Evolutionary conservation across 2,329 filamentous ascomycete species (phyloP).

Genomic region (Fragosphaeria purpurea): DNA sequence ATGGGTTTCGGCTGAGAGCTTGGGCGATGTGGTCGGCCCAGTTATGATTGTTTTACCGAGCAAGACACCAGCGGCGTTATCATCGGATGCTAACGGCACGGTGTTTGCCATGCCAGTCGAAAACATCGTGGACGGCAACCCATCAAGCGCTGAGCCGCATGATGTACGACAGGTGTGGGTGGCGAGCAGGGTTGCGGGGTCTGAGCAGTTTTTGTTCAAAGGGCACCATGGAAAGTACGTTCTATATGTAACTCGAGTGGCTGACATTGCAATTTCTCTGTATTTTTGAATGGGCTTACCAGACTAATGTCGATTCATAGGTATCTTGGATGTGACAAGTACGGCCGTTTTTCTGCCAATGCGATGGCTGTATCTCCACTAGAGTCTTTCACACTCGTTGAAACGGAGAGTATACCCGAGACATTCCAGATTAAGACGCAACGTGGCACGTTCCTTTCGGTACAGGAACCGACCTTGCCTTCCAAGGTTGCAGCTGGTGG

Average conservation of each 20-base stretch:
- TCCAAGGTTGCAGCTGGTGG: not conserved
- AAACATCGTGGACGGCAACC: constrained; percentile 78
- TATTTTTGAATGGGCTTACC: not conserved
- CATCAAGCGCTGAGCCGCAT: constrained; percentile 82
- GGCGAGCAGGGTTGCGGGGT: constrained; percentile 72
- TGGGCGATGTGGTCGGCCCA: constrained; percentile 69
- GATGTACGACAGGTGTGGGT: constrained; percentile 96
- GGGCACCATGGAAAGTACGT: constrained; percentile 74
- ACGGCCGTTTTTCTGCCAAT: constrained; percentile 65
- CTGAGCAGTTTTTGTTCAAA: constrained; percentile 75
- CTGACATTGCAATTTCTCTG: not conserved
- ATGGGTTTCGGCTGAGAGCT: constrained; percentile 78
- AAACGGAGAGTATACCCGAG: constrained; percentile 53
- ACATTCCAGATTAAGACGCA: constrained; percentile 68
- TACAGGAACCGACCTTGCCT: constrained; percentile 38
- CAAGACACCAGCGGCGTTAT: constrained; percentile 61
- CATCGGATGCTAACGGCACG: constrained; percentile 77
- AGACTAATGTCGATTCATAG: constrained; percentile 28
- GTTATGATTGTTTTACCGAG: constrained; percentile 75
- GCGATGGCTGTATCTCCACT: constrained; percentile 74
- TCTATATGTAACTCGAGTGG: not conserved
- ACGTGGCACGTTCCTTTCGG: constrained; percentile 58
- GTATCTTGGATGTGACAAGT: constrained; percentile 78
- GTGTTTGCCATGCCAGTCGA: constrained; percentile 75
- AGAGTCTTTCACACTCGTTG: constrained; percentile 68